Evolutionary conservation across 495 filamentous ascomycete species (phyloP).

Genomic region (Penicillium cinerascens): DNA sequence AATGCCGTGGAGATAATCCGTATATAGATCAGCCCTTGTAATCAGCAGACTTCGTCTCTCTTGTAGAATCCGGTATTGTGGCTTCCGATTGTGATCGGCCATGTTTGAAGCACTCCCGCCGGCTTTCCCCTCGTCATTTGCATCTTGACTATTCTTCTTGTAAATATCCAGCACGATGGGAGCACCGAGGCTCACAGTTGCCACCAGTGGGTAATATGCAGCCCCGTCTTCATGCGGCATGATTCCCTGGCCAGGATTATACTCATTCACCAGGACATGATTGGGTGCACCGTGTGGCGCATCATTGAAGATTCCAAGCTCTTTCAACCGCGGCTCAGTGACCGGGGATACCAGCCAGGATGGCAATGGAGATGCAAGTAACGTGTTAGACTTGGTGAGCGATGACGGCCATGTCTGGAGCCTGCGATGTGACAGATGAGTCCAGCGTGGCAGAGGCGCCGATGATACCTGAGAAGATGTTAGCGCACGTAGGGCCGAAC

Average conservation of each 20-base stretch:
- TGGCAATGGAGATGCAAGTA: conserved; percentile 74
- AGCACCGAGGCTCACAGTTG: conserved; percentile 81
- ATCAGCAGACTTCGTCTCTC: conserved; percentile 81
- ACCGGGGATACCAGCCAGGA: conserved; percentile 71
- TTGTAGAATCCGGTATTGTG: conserved; percentile 71
- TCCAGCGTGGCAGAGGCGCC: conserved; percentile 78
- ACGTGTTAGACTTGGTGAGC: conserved; percentile 64
- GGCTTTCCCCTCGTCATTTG: conserved; percentile 25
- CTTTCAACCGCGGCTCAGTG: conserved; percentile 57
- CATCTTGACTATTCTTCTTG: conserved; percentile 45
- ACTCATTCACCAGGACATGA: conserved; percentile 93
- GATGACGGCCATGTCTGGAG: conserved; percentile 88
- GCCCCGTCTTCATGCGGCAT: conserved; percentile 94
- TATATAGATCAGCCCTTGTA: conserved; percentile 66
- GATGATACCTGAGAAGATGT: conserved; percentile 33
- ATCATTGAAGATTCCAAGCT: conserved; percentile 58
- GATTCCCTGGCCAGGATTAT: conserved; percentile 82
- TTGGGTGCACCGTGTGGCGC: conserved; percentile 78
- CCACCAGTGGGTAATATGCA: conserved; percentile 83
- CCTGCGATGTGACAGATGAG: conserved; percentile 75
- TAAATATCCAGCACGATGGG: conserved; percentile 77
- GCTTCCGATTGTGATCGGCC: conserved; percentile 12
- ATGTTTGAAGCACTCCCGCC: neutral
- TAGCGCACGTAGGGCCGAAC: neutral
- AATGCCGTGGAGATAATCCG: conserved; percentile 74